Evolutionary conservation across 2,329 filamentous ascomycete genomes (phyloP).

Genomic region (Pseudogymnoascus sp.): DNA sequence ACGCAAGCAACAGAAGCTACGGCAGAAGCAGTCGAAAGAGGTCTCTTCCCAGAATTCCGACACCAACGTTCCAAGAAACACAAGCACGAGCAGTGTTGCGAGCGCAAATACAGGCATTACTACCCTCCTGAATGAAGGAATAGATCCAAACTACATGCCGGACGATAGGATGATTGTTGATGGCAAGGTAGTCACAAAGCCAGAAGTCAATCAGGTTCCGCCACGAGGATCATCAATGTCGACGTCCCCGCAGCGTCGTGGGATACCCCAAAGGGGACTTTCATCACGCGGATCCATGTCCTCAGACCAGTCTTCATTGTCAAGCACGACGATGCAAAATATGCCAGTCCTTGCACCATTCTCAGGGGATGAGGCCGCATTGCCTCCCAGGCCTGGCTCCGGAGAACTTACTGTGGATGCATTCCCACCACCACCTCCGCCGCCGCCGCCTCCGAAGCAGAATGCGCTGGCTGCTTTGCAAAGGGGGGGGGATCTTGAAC

Average conservation of each 20-base stretch:
- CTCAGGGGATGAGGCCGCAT: slow-evolving; percentile 51
- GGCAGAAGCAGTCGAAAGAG: slow-evolving; percentile 56
- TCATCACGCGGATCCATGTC: slow-evolving; percentile 42
- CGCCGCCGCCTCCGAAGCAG: slow-evolving; percentile 68
- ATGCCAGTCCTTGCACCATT: slow-evolving; percentile 71
- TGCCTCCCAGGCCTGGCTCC: slow-evolving; percentile 39
- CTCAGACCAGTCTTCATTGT: slow-evolving; percentile 60
- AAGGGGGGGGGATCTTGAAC: slow-evolving; percentile 84
- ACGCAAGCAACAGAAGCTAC: slow-evolving; percentile 87
- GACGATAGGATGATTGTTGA: slow-evolving; percentile 7
- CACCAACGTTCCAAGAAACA: slow-evolving; percentile 34
- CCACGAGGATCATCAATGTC: background rate
- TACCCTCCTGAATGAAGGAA: slow-evolving; percentile 53
- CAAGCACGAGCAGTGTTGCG: slow-evolving; percentile 52
- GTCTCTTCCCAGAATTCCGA: slow-evolving; percentile 22
- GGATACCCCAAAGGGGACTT: slow-evolving; percentile 41
- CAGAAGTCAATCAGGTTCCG: slow-evolving; percentile 40
- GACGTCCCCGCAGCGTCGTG: slow-evolving; percentile 22
- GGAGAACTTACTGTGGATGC: slow-evolving; percentile 48
- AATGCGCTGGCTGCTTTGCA: slow-evolving; percentile 87
- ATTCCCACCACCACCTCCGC: slow-evolving; percentile 64
- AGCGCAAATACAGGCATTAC: slow-evolving; percentile 54
- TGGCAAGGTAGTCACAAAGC: slow-evolving; percentile 6
- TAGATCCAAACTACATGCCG: slow-evolving; percentile 24
- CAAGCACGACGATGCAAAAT: slow-evolving; percentile 70